phyloP scores from a whole-genome alignment of 2,329 filamentous ascomycete genomes.

The Microdochium paspali region DNA sequence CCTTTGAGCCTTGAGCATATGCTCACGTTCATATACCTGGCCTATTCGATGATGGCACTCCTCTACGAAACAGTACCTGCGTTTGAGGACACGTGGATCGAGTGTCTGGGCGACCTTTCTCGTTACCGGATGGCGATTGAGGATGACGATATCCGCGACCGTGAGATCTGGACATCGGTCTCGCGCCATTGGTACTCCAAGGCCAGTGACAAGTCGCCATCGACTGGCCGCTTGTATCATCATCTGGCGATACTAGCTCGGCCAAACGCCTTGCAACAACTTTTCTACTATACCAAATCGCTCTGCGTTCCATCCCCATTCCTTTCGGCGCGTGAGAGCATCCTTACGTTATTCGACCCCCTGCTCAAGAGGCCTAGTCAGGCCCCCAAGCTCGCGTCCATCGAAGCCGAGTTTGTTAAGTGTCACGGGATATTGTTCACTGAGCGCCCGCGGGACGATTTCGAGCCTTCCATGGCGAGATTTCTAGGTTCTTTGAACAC shows the following conservation, averaged over 20 bases:
- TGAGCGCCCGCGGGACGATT: constrained; percentile 32
- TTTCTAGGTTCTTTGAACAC: constrained; percentile 46
- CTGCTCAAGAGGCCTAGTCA: constrained; percentile 27
- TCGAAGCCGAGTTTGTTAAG: constrained; percentile 54
- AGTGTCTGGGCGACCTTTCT: constrained; percentile 79
- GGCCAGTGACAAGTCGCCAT: constrained; percentile 67
- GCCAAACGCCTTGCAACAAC: constrained; percentile 59
- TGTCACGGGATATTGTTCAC: constrained; percentile 57
- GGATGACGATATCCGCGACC: constrained; percentile 63
- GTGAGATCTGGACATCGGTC: constrained; percentile 75
- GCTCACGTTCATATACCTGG: constrained; percentile 80
- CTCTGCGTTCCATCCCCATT: constrained; percentile 63
- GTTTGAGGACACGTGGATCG: constrained; percentile 87
- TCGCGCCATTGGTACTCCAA: constrained; percentile 78
- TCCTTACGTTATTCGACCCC: constrained; percentile 60
- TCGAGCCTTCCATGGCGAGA: constrained; percentile 31
- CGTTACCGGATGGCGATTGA: constrained; percentile 87
- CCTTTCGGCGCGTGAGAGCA: constrained; percentile 55
- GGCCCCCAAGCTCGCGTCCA: constrained; percentile 25
- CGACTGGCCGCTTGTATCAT: constrained; percentile 74
- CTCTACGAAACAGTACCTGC: constrained; percentile 75
- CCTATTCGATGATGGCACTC: constrained; percentile 84
- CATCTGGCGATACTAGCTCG: constrained; percentile 74
- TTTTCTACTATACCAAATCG: constrained; percentile 64
- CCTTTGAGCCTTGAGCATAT: constrained; percentile 79